Base-by-base conservation (phyloP, 1,284 basidiomycete genomes). In the Sanghuangporus weigelae region DNA sequence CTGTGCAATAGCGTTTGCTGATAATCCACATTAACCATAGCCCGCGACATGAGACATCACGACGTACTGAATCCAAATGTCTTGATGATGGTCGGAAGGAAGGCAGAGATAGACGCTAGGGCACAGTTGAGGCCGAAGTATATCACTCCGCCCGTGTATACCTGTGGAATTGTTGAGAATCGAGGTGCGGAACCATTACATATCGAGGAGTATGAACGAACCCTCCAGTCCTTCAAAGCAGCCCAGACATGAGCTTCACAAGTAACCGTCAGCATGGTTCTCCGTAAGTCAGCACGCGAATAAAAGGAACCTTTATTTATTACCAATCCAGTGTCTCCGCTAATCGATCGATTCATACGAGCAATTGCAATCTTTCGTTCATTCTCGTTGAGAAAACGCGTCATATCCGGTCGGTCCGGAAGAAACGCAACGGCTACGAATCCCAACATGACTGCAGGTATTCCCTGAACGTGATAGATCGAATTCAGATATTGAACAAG, bases 101-200 rank as follows among this genome's bases (percentile, higher is more conserved):
- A 95, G 0, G 91, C 93, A 2, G 87, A 86, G 53, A 92, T 87
- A 2, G 87, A 89, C 8, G 90, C 89, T 1, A 94, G 79, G 1
- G 88, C 87, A 61, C 87, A 83, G 73, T 95, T 95, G 65, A 91
- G 78, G 26, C 88, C 90, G 67, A 91, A 92, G 73, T 90, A 91
- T 57, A 89, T 83, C 16, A 85, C 75, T 0, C 87, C 85, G 23
- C 80, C 86, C 6, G 76, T 67, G 66, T 89, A 89, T 23, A 88
- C 76, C 85, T 88, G 23, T 7, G 11, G 23, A 21, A 61, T 31
- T 12, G 10, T 14, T 26, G 48, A 48, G 21, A n/a, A n/a, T n/a
- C n/a, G n/a, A n/a, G n/a, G n/a, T n/a, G n/a, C n/a, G n/a, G 23
- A 46, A 14, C 7, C 55, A 57, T 31, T 35, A 21, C 36, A 11